phyloP scores from a whole-genome alignment of 768 basidiomycete genomes.

The Leccinum incarnatum region DNA sequence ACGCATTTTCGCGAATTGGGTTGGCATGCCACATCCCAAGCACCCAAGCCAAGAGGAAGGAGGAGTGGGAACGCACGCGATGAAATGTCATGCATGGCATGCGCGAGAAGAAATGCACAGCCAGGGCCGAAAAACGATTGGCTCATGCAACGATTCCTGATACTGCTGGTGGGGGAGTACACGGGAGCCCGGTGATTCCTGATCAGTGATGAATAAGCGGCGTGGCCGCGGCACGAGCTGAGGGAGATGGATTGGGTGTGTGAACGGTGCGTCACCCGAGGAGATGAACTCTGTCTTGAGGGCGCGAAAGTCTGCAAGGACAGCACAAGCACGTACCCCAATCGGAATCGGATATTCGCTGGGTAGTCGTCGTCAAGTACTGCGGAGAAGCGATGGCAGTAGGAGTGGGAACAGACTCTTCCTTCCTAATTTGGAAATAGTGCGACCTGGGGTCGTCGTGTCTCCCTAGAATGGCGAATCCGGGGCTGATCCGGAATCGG shows the following conservation, averaged over 20 bases:
- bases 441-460: neutral
- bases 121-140: neutral
- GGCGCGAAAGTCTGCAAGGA: neutral
- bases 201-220: slow-evolving; percentile 12
- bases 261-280: slow-evolving; percentile 16
- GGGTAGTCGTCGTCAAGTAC: slow-evolving; percentile 11
- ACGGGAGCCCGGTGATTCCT: slow-evolving; percentile 21
- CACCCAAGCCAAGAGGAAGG: neutral
- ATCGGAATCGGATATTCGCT: slow-evolving; percentile 12
- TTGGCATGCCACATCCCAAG: neutral
- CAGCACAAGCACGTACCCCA: neutral
- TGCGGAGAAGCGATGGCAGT: slow-evolving; percentile 25
- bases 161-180: neutral
- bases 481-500: slow-evolving; percentile 29
- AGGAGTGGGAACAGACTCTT: slow-evolving; percentile 17
- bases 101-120: slow-evolving; percentile 2
- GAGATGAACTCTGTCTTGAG: slow-evolving; percentile 11
- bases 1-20: neutral
- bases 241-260: slow-evolving; percentile 4
- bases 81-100: neutral
- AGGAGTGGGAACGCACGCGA: neutral
- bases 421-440: neutral
- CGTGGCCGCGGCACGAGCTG: neutral
- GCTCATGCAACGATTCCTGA: slow-evolving; percentile 12
- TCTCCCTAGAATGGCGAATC: slow-evolving; percentile 17